Base-by-base conservation (phyloP, 1,284 basidiomycete genomes). In the Melampsora larici-populina region DNA sequence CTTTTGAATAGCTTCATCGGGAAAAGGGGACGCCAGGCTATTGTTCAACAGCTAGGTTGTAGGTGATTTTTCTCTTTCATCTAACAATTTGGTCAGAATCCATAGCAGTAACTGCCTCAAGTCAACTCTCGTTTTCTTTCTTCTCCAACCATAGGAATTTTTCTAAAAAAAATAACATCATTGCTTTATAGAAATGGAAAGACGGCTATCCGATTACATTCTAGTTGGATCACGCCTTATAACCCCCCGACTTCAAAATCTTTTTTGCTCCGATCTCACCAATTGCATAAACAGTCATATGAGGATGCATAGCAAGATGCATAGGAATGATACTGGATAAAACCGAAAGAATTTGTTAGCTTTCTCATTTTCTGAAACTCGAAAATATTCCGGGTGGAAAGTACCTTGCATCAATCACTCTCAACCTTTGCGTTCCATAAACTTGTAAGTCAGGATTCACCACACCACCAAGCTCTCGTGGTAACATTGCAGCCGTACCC, bases 351-450 rank as follows among this genome's bases (percentile, higher is more conserved):
- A 55, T 21, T 2, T 26, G 26, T 63, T n/a, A 63, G n/a, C 4
- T 18, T 63, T 33, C 15, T 26, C n/a, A 31, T 46, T 21, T 4
- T 17, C 24, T 18, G 21, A 48, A 43, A 21, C 17, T 36, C 46
- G 24, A 55, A 36, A 60, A 8, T 31, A 36, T 24, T 26, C 18
- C 33, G 13, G 17, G 51, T 29, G 29, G 46, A 5, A 68, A 1
- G 17, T 70, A 78, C 68, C 74, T 77, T 48, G 74, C 74, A 81
- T 86, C 85, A 67, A 84, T 82, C n/a, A 86, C 83, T 62, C 85
- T 82, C 80, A 92, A 85, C 85, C 91, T 91, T 82, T 86, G 81
- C 5, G 90, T 90, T 70, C 90, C 91, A 83, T 88, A 90, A 66
- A 93, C 91, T 81, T 87, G 89, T 79, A 91, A 86, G 79, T 88